phyloP scores from a whole-genome alignment of 2,329 filamentous ascomycete genomes.

The Calonectria fujianensis region DNA sequence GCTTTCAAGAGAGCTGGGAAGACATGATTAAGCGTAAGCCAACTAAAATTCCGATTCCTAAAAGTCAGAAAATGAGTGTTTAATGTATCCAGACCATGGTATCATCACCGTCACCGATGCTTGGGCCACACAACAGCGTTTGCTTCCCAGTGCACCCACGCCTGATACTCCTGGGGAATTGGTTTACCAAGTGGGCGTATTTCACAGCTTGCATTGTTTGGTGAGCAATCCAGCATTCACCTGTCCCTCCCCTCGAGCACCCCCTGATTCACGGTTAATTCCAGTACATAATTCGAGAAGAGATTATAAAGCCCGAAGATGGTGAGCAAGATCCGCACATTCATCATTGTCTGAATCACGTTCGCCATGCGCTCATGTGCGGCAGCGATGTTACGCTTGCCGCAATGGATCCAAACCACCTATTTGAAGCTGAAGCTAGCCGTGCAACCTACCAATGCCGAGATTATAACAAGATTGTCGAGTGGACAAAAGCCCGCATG shows the following conservation, averaged over 20 bases:
- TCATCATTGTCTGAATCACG: background rate
- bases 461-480: slow-evolving; percentile 3
- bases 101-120: background rate
- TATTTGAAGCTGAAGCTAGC: background rate
- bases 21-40: background rate
- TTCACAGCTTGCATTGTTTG: slow-evolving; percentile 12
- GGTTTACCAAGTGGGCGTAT: background rate
- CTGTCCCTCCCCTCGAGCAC: background rate
- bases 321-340: background rate
- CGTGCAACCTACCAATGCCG: background rate
- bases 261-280: background rate
- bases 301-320: background rate
- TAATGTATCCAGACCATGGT: background rate
- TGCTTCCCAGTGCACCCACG: background rate
- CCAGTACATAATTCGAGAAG: background rate
- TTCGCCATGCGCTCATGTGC: background rate
- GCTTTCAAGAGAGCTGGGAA: background rate
- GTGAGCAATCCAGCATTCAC: background rate
- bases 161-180: background rate
- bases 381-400: background rate
- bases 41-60: background rate
- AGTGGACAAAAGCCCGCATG: background rate
- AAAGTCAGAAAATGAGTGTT: background rate
- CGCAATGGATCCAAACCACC: background rate
- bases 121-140: background rate